phyloP scores from a whole-genome alignment of 768 basidiomycete genomes.

The Sporobolomyces roseus region DNA sequence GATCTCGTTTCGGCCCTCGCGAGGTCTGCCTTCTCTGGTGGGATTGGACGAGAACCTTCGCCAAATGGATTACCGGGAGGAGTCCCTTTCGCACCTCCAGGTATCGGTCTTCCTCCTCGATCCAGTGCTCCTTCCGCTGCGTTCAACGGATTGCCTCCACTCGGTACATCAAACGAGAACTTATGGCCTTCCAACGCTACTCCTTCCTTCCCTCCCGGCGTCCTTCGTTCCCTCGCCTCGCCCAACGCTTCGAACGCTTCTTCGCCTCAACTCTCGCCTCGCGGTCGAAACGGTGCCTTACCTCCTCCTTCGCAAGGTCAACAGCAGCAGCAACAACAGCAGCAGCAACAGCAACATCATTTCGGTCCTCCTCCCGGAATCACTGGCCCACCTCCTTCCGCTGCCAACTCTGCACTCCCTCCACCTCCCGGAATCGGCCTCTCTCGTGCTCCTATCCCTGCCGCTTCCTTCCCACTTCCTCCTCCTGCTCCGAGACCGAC shows the following conservation, averaged over 20 bases:
- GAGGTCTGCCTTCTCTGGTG: conserved; percentile 16
- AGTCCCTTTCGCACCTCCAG: conserved; percentile 27
- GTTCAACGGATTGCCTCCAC: conserved; percentile 2
- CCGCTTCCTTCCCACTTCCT: conserved; percentile 40
- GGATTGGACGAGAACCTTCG: conserved; percentile 1
- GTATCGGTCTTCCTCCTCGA: conserved; percentile 20
- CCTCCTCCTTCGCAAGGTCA: conserved; percentile 14
- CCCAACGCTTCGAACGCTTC: conserved; percentile 22
- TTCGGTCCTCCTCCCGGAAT: conserved; percentile 26
- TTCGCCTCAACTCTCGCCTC: conserved; percentile 38
- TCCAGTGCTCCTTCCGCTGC: conserved; percentile 4
- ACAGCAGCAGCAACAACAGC: too few species aligned
- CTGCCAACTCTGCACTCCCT: conserved; percentile 28
- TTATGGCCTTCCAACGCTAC: not conserved
- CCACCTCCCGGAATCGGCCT: conserved; percentile 34
- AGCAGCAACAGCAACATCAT: too few species aligned
- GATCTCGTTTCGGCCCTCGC: conserved; percentile 20
- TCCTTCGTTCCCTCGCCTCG: conserved; percentile 27
- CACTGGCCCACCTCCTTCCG: conserved; percentile 16
- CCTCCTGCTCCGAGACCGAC: conserved; percentile 34
- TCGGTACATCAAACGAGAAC: conserved; percentile 1
- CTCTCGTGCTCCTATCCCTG: conserved; percentile 29
- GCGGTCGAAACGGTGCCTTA: not conserved
- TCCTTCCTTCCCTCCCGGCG: conserved; percentile 30
- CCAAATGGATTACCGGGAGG: conserved; percentile 4